phyloP scores from a whole-genome alignment of 2,329 filamentous ascomycete species.

The Elsinoe ampelina region DNA sequence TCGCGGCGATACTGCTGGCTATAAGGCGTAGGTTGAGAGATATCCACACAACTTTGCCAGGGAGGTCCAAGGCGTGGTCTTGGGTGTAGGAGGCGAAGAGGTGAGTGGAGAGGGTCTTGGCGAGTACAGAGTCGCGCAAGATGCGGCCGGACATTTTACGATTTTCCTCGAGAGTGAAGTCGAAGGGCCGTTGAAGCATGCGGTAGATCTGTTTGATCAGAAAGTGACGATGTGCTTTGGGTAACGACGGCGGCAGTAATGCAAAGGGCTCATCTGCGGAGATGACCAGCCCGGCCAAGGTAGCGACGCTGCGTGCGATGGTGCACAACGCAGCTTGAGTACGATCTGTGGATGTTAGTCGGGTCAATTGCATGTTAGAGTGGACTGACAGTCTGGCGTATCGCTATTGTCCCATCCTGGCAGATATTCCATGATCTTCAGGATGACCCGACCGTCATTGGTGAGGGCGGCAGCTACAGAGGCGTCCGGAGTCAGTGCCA shows the following conservation, averaged over 20 bases:
- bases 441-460: slow-evolving; percentile 34
- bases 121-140: slow-evolving; percentile 62
- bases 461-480: slow-evolving; percentile 38
- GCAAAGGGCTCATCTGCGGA: slow-evolving; percentile 43
- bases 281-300: slow-evolving; percentile 33
- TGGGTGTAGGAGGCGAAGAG: slow-evolving; percentile 67
- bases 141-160: slow-evolving; percentile 53
- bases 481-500: slow-evolving; percentile 40
- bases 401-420: slow-evolving; percentile 20
- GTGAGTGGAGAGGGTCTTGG: slow-evolving; percentile 68
- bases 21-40: slow-evolving; percentile 65
- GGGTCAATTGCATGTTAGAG: not conserved
- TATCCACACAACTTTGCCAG: slow-evolving; percentile 65
- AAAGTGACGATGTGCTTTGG: slow-evolving; percentile 55
- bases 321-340: slow-evolving; percentile 25
- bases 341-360: slow-evolving; percentile 9
- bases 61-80: slow-evolving; percentile 49
- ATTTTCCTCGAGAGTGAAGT: slow-evolving; percentile 68
- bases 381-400: not conserved
- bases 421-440: slow-evolving; percentile 35
- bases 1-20: slow-evolving; percentile 21
- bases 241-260: slow-evolving; percentile 27
- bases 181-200: slow-evolving; percentile 62
- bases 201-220: slow-evolving; percentile 59
- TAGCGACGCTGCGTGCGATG: slow-evolving; percentile 26